A percentile compares a stretch with the other conserved stretches of the same genome.
Evolutionary conservation across 2,329 filamentous ascomycete genomes (phyloP).

Genomic region (Trichoderma gracile): DNA sequence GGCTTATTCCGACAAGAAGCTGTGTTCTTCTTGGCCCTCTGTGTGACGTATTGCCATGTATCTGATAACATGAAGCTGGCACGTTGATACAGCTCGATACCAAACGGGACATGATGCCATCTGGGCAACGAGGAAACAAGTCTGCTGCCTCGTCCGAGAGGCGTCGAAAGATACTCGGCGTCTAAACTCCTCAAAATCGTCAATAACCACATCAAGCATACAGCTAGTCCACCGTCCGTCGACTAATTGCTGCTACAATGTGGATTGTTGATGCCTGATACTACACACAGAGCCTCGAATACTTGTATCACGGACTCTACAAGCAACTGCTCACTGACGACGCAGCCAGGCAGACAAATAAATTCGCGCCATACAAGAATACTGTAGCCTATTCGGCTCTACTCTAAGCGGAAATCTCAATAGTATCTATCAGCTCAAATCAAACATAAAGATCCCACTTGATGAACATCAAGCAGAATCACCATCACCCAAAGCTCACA

Average conservation of each 20-base stretch:
- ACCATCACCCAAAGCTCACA: background rate
- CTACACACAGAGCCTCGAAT: no score
- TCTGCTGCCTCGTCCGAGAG: background rate
- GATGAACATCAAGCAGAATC: no score
- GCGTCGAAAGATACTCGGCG: background rate
- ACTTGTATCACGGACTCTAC: no score
- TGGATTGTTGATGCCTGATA: conserved; percentile 8
- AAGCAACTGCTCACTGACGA: background rate
- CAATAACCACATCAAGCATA: background rate
- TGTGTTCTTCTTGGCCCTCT: no score
- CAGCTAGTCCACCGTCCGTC: background rate
- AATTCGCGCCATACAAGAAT: background rate
- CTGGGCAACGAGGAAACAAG: background rate
- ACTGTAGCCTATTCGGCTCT: background rate
- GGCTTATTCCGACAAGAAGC: no score
- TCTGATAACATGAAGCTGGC: no score
- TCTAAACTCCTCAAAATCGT: background rate
- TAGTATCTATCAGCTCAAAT: no score
- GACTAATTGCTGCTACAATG: background rate
- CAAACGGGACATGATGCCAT: background rate
- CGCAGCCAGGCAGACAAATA: conserved; percentile 2
- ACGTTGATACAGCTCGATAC: no score
- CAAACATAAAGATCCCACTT: no score
- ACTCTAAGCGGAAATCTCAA: fast-evolving
- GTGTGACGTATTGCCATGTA: no score